phyloP scores from a whole-genome alignment of 176 grass and related monocot genomes.

The Musa acuminata region DNA sequence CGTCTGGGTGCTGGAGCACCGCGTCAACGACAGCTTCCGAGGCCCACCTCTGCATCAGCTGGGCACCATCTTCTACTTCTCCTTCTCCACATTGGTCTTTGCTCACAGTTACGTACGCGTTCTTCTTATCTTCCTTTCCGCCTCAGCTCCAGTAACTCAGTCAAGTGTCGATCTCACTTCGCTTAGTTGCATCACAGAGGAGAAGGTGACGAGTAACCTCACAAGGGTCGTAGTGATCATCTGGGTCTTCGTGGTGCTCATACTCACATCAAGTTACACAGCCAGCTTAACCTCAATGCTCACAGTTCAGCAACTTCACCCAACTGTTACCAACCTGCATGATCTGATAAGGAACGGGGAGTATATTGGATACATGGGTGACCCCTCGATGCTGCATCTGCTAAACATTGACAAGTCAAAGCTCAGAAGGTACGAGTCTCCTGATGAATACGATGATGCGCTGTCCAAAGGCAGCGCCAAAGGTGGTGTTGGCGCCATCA shows the following conservation, averaged over 20 bases:
- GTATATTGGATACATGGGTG: constrained; percentile 27
- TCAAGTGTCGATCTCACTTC: not conserved
- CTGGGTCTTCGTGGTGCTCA: constrained; percentile 27
- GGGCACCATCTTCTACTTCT: constrained; percentile 57
- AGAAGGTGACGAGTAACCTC: constrained; percentile 17
- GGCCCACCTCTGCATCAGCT: constrained; percentile 37
- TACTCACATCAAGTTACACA: constrained; percentile 23
- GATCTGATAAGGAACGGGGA: constrained; percentile 15
- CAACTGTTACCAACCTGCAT: constrained; percentile 18
- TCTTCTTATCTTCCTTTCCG: not conserved
- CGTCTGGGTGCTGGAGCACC: constrained; percentile 67
- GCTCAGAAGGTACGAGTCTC: constrained; percentile 21
- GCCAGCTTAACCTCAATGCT: constrained; percentile 33
- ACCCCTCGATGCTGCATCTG: constrained; percentile 24
- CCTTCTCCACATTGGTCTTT: constrained; percentile 56
- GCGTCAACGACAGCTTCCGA: constrained; percentile 40
- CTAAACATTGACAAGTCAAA: constrained; percentile 26
- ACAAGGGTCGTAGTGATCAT: constrained; percentile 15
- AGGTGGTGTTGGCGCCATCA: constrained; percentile 36
- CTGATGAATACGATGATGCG: constrained; percentile 8
- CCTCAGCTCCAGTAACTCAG: not conserved
- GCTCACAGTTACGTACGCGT: constrained; percentile 28
- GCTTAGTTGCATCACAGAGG: not conserved
- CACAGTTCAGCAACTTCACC: constrained; percentile 6
- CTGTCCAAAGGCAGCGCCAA: constrained; percentile 30